A percentile compares a stretch with the other conserved stretches of the same genome.
Conservation (phyloP, 768 basidiomycete species). For the Cantharellus cinnabarinus region DNA sequence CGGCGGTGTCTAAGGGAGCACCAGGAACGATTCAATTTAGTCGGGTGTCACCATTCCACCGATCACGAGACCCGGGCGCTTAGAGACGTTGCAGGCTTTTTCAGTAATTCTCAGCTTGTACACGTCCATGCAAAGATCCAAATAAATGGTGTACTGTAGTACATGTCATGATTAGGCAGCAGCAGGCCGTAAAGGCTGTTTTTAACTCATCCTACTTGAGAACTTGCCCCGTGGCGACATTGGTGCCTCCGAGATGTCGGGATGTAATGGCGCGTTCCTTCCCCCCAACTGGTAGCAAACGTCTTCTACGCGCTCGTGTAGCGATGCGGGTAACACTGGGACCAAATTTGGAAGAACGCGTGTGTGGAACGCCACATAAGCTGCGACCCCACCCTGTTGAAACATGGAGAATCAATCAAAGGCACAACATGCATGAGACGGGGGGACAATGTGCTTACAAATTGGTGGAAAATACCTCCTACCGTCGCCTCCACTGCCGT, state of each 20-base stretch:
- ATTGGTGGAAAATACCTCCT: slow-evolving; percentile 62
- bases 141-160: too few relatives aligned
- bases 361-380: slow-evolving; percentile 25
- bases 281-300: slow-evolving; percentile 2
- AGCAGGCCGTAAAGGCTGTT: too few relatives aligned
- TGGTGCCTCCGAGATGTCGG: neutral
- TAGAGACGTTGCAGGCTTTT: too few relatives aligned
- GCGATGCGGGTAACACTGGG: slow-evolving; percentile 1
- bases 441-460: slow-evolving; percentile 28
- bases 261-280: neutral
- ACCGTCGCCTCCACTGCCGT: slow-evolving; percentile 56
- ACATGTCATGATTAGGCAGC: too few relatives aligned
- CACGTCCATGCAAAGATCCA: too few relatives aligned
- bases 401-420: neutral
- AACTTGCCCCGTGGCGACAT: neutral
- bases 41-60: too few relatives aligned
- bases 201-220: too few relatives aligned
- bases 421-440: slow-evolving; percentile 11
- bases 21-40: too few relatives aligned
- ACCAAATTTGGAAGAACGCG: slow-evolving; percentile 20
- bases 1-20: too few relatives aligned
- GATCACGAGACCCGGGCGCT: too few relatives aligned
- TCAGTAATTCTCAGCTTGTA: too few relatives aligned
- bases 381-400: slow-evolving; percentile 20
- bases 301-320: slow-evolving; percentile 1